Evolutionary conservation across 2,329 filamentous ascomycete genomes (phyloP), one percentile per base, ranked within the genome.

Genomic region (Colletotrichum chlorophyti): DNA sequence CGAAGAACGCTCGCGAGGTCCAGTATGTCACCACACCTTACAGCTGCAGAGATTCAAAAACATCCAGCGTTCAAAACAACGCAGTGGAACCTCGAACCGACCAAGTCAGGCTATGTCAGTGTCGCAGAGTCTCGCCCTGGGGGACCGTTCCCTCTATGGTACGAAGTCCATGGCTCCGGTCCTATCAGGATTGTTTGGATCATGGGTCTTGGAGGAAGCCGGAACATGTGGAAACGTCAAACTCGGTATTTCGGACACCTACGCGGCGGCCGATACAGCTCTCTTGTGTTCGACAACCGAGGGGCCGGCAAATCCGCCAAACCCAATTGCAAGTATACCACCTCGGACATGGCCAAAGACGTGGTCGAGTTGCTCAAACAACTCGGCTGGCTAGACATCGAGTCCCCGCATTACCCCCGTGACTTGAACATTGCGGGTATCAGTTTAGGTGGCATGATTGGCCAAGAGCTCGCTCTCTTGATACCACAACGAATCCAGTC

Each of bases 371-470:
- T 90, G 5, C 60, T 73, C 8, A 78, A 82, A 49, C 78, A 85
- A 57, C 65, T 89, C 2, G 82, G 82, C 41, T 90, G 87, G 86
- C 83, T 64, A 2, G 69, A 49, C 60, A 51, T 31, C 3, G 53
- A 51, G 23, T 42, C 46, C 9, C 31, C 23, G 6, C 29, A n/a
- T 12, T 57, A 51, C 15, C 75, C n/a, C 66, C 75, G 43, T 65
- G 77, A 53, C 78, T 82, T 63, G 72, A 83, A 91, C 66, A 70
- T 90, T 45, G 76, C 87, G 38, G 88, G 88, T 12, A 83, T 89
- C 49, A 87, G 83, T 58, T 89, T 91, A 86, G 88, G 88, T 43
- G 88, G 88, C 61, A 91, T 91, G 88, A 91, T 91, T 65, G 82
- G 86, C 2, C 88, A 91, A 71, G 88, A 91, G 74, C 66, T 91